A percentile compares a stretch with the other conserved stretches of the same genome.
These are phyloP conservation scores for Tetragonia tetragonoides DNA, from an alignment of 148 eudicot genomes.

Conservation along the genomic window DNA sequence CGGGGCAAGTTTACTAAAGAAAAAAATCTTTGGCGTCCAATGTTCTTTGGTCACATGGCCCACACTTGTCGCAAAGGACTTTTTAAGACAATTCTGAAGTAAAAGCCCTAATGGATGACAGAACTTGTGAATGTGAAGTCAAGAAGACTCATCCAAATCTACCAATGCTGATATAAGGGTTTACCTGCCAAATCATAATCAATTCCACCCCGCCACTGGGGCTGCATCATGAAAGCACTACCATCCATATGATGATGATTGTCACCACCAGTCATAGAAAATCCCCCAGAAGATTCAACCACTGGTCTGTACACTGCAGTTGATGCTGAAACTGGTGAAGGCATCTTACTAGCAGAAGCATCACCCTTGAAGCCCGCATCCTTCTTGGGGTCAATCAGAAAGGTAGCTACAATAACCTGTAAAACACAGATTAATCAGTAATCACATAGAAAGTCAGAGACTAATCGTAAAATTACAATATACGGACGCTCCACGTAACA, in stretches of 20 bases:
- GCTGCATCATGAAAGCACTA: slow-evolving; percentile 45
- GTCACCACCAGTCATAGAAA: slow-evolving; percentile 20
- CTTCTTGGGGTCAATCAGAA: slow-evolving; percentile 57
- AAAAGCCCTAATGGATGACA: no score
- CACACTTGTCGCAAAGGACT: no score
- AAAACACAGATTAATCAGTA: background rate
- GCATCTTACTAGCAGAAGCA: slow-evolving; percentile 35
- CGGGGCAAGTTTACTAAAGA: no score
- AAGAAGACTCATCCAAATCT: slow-evolving; percentile 20
- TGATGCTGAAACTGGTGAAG: slow-evolving; percentile 51
- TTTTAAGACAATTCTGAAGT: no score
- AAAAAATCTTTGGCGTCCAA: no score
- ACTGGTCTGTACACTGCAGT: slow-evolving; percentile 47
- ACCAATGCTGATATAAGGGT: slow-evolving; percentile 9
- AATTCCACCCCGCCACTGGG: slow-evolving; percentile 38
- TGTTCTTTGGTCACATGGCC: no score
- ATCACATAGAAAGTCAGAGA: background rate
- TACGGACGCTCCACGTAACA: background rate
- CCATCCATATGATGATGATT: slow-evolving; percentile 46
- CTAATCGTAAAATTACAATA: background rate
- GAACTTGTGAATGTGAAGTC: background rate
- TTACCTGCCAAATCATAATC: slow-evolving; percentile 34
- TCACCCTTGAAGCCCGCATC: slow-evolving; percentile 50
- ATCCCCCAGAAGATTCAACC: slow-evolving; percentile 46
- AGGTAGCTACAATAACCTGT: slow-evolving; percentile 81